These are phyloP conservation scores for Waitea zeae DNA, from an alignment of 1,284 basidiomycete genomes.

Conservation along the genomic window DNA sequence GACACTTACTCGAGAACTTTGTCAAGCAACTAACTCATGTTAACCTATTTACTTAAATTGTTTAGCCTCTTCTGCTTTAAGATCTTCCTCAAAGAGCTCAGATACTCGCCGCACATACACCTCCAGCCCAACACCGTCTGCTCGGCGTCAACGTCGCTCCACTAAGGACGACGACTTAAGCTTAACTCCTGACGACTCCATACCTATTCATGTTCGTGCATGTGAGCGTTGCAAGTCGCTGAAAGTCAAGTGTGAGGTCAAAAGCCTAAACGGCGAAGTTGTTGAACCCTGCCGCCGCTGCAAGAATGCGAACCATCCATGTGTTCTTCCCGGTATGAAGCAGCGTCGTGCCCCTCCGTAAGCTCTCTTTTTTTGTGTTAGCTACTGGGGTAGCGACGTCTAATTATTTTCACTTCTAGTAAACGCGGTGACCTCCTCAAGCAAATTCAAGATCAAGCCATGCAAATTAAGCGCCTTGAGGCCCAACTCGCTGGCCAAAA, in stretches of 20 bases:
- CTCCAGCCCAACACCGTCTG: too few relatives aligned
- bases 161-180: too few relatives aligned
- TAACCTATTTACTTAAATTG: too few relatives aligned
- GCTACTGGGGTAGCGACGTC: slow-evolving; percentile 3
- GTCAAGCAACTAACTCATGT: too few relatives aligned
- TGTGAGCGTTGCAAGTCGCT: slow-evolving; percentile 58
- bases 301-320: slow-evolving; percentile 45
- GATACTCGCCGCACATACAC: too few relatives aligned
- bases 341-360: slow-evolving; percentile 62
- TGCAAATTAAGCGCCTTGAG: slow-evolving; percentile 52
- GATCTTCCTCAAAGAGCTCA: too few relatives aligned
- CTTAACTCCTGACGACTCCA: too few relatives aligned
- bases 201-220: too few relatives aligned
- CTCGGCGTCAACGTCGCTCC: too few relatives aligned
- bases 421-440: slow-evolving; percentile 64
- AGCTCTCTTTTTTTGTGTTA: slow-evolving; percentile 11
- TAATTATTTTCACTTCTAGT: slow-evolving; percentile 11
- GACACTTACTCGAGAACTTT: too few relatives aligned
- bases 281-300: slow-evolving; percentile 57
- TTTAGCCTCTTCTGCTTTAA: too few relatives aligned
- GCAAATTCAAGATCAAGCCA: slow-evolving; percentile 53
- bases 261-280: slow-evolving; percentile 19
- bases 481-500: slow-evolving; percentile 31
- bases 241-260: slow-evolving; percentile 58
- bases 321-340: slow-evolving; percentile 59